These are phyloP conservation scores for Gentiana dahurica DNA, from an alignment of 257 asterid species.

Conservation along the genomic window DNA sequence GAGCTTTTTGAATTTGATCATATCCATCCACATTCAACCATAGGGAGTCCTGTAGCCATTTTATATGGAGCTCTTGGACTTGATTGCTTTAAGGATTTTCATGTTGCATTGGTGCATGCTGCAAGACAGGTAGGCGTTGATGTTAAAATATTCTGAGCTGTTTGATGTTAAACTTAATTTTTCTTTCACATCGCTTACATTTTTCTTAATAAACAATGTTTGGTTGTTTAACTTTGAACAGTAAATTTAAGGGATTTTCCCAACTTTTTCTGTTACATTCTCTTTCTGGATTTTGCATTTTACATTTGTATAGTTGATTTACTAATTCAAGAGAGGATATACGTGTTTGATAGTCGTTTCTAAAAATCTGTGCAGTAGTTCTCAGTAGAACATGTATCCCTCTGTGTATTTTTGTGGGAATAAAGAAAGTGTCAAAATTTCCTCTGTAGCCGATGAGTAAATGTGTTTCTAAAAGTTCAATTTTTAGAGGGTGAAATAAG, in stretches of 20 bases:
- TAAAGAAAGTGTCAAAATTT: too few relatives aligned
- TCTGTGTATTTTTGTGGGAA: too few relatives aligned
- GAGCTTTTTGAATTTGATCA: constrained; percentile 94
- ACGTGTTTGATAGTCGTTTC: neutral
- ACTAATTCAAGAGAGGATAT: neutral
- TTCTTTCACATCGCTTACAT: neutral
- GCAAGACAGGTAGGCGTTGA: constrained; percentile 48
- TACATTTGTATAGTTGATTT: neutral
- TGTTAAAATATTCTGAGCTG: neutral
- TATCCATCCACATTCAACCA: constrained; percentile 70
- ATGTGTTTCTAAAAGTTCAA: too few relatives aligned
- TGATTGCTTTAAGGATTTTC: constrained; percentile 79
- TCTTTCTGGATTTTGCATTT: too few relatives aligned
- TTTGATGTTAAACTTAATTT: neutral
- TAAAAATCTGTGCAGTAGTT: too few relatives aligned
- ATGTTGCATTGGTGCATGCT: constrained; percentile 54
- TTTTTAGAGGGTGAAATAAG: too few relatives aligned
- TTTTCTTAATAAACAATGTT: neutral
- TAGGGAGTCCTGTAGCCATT: constrained; percentile 56
- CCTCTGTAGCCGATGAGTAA: too few relatives aligned
- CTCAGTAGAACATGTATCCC: neutral
- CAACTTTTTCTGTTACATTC: too few relatives aligned
- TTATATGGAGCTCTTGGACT: constrained; percentile 95
- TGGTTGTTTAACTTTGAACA: too few relatives aligned
- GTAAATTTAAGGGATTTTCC: too few relatives aligned